Conservation (phyloP, 306 rosid genomes). For the Abrus precatorius region DNA sequence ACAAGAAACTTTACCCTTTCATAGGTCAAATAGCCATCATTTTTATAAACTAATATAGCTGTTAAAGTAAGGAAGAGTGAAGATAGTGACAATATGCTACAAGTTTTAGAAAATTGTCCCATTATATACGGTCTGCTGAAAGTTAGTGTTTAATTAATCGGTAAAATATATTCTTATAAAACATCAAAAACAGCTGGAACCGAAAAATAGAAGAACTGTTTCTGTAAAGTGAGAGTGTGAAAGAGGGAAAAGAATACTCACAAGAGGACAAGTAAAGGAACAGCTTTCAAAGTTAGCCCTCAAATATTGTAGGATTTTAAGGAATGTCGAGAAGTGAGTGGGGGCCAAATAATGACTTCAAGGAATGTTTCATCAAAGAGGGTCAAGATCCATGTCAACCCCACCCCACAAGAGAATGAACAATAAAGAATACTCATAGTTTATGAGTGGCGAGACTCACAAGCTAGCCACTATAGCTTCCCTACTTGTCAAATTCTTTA, state of each 20-base stretch:
- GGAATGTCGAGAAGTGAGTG: slow-evolving; percentile 54
- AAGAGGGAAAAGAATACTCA: slow-evolving; percentile 32
- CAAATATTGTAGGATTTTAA: slow-evolving; percentile 65
- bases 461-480: slow-evolving; percentile 62
- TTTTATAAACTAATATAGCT: slow-evolving; percentile 1
- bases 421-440: slow-evolving; percentile 42
- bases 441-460: slow-evolving; percentile 61
- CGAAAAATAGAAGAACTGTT: slow-evolving; percentile 35
- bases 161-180: slow-evolving; percentile 43
- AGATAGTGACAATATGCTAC: slow-evolving; percentile 34
- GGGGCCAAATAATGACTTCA: slow-evolving; percentile 59
- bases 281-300: slow-evolving; percentile 63
- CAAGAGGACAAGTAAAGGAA: slow-evolving; percentile 62
- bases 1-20: neutral
- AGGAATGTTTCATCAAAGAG: slow-evolving; percentile 88
- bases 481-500: slow-evolving; percentile 57
- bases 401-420: slow-evolving; percentile 65
- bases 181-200: slow-evolving; percentile 51
- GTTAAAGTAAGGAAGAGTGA: slow-evolving; percentile 36
- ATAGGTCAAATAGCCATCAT: slow-evolving; percentile 21
- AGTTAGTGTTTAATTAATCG: slow-evolving; percentile 36
- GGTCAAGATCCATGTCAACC: slow-evolving; percentile 95
- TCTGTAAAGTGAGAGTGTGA: slow-evolving; percentile 24
- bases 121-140: slow-evolving; percentile 28
- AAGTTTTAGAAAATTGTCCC: slow-evolving; percentile 30